These are phyloP conservation scores for Polyporus tsugae DNA, from an alignment of 1,284 basidiomycete species.

Conservation along the genomic window DNA sequence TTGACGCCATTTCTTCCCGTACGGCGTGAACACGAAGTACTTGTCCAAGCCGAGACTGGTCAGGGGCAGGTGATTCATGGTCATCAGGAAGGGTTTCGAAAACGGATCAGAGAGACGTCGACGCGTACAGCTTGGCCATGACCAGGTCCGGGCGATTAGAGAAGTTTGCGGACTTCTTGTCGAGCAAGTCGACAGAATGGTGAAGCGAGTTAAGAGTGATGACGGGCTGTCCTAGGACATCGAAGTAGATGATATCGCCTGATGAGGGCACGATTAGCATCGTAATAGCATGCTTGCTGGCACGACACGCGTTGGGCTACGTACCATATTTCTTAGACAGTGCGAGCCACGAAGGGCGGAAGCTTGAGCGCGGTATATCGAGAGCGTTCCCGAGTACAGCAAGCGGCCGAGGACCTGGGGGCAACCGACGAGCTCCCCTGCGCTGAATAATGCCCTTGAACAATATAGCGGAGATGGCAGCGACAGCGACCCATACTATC, in stretches of 20 bases:
- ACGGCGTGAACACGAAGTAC: not conserved
- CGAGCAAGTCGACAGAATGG: not conserved
- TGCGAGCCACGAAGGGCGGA: not conserved
- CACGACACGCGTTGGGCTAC: not conserved
- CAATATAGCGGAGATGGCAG: not conserved
- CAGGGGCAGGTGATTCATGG: not conserved
- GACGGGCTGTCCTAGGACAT: not conserved
- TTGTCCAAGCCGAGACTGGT: not conserved
- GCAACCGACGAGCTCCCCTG: not conserved
- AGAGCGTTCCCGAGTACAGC: not conserved
- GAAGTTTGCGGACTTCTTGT: not conserved
- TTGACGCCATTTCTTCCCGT: not conserved
- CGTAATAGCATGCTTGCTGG: not conserved
- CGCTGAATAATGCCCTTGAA: not conserved
- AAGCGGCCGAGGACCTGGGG: not conserved
- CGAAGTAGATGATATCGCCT: not conserved
- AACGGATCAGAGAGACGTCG: not conserved
- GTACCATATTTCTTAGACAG: not conserved
- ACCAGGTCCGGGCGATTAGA: not conserved
- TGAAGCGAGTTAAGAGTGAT: not conserved
- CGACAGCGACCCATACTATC: not conserved
- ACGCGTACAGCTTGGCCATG: conserved; percentile 1
- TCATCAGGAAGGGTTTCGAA: not conserved
- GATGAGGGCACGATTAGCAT: not conserved
- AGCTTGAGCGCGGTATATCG: not conserved